Percentiles rank a stretch among this genome's conserved stretches.
These are phyloP conservation scores for Epichloe baconii DNA, from an alignment of 2,329 filamentous ascomycete genomes.

Conservation along the genomic window DNA sequence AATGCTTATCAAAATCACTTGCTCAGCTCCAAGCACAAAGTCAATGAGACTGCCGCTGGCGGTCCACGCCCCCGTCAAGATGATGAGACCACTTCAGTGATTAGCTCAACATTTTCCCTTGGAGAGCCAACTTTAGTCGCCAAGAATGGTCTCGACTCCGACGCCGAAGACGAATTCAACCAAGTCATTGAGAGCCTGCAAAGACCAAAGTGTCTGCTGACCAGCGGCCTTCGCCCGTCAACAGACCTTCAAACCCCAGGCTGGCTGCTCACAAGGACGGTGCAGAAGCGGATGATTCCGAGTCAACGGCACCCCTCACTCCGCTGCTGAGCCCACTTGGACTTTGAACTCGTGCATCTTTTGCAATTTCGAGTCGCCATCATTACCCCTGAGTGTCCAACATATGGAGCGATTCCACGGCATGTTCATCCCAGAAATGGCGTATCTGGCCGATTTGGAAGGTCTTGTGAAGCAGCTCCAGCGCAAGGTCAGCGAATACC, in stretches of 20 bases:
- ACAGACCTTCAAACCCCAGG: conserved; percentile 39
- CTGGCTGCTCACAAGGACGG: conserved; percentile 27
- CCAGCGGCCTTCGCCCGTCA: conserved; percentile 35
- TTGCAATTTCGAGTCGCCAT: conserved; percentile 77
- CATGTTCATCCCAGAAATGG: conserved; percentile 88
- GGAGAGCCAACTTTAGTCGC: conserved; percentile 56
- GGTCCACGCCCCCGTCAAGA: conserved; percentile 26
- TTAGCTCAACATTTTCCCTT: conserved; percentile 84
- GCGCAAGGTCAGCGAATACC: conserved; percentile 63
- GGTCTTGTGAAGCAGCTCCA: conserved; percentile 69
- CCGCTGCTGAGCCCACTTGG: conserved; percentile 23
- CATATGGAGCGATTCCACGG: conserved; percentile 92
- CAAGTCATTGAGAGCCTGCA: conserved; percentile 68
- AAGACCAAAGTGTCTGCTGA: conserved; percentile 50
- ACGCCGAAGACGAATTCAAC: conserved; percentile 62
- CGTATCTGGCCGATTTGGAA: conserved; percentile 70
- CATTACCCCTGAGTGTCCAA: conserved; percentile 58
- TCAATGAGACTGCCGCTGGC: conserved; percentile 35
- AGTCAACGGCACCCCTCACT: conserved; percentile 27
- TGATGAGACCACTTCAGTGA: conserved; percentile 67
- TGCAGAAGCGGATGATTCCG: conserved; percentile 28
- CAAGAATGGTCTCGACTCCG: conserved; percentile 43
- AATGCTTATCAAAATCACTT: conserved; percentile 93
- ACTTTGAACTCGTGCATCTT: conserved; percentile 61
- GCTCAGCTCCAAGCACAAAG: conserved; percentile 77